A percentile compares a stretch with the other conserved stretches of the same genome.
Conservation (phyloP, 345 rosid genomes). For the Populus davidiana region DNA sequence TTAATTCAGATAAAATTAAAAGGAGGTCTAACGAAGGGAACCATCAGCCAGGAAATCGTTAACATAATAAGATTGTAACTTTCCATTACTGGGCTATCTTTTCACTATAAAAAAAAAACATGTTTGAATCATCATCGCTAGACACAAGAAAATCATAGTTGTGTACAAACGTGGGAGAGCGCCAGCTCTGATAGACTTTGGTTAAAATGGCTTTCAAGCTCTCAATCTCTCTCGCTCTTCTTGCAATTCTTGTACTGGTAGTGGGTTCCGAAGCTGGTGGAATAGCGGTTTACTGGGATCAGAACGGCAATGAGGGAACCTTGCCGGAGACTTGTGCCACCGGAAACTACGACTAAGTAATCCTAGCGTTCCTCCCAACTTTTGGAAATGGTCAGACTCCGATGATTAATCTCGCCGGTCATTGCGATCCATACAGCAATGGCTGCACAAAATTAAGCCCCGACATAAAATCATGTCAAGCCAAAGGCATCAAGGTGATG, state of each 20-base stretch:
- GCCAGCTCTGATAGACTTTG: too few relatives aligned
- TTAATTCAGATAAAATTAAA: too few relatives aligned
- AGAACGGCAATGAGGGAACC: conserved; percentile 18
- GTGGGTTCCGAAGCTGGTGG: conserved; percentile 3
- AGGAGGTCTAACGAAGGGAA: too few relatives aligned
- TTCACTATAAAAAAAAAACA: too few relatives aligned
- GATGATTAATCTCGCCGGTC: conserved; percentile 13
- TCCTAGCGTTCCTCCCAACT: conserved; percentile 11
- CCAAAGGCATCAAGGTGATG: conserved; percentile 15
- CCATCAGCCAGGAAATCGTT: too few relatives aligned
- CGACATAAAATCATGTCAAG: conserved; percentile 13
- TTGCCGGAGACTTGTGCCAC: conserved; percentile 9
- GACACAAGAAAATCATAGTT: too few relatives aligned
- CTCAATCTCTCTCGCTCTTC: too few relatives aligned
- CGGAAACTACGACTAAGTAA: conserved; percentile 10
- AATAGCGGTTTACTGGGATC: conserved; percentile 12
- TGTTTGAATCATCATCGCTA: too few relatives aligned
- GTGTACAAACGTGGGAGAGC: too few relatives aligned
- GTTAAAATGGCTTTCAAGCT: too few relatives aligned
- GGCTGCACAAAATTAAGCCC: conserved; percentile 12
- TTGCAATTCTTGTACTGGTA: not conserved
- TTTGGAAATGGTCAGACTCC: conserved; percentile 12
- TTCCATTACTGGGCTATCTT: too few relatives aligned
- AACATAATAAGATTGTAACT: too few relatives aligned
- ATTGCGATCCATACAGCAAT: conserved; percentile 4